Evolutionary conservation across 805 yeast species (phyloP).

Genomic region (Ogataea glucozyma): DNA sequence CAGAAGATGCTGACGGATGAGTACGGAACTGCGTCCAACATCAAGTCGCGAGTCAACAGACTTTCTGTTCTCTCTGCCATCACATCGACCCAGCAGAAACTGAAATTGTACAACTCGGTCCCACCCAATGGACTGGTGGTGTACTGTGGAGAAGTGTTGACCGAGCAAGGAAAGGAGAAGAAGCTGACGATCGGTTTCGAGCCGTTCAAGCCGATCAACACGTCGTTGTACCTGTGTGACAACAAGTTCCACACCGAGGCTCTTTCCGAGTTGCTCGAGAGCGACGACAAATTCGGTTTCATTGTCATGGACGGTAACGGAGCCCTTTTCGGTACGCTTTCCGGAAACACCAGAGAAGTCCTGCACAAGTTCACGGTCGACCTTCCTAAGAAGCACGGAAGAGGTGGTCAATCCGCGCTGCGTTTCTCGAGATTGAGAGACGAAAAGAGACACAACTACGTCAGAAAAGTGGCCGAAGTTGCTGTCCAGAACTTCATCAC

Average conservation of each 20-base stretch:
- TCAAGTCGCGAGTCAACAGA: conserved; percentile 96
- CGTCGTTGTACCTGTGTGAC: conserved; percentile 94
- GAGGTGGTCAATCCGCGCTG: conserved; percentile 99
- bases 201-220: conserved; percentile 98
- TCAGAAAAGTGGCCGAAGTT: conserved; percentile 96
- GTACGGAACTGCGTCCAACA: conserved; percentile 98
- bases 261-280: conserved; percentile 86
- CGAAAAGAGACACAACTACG: conserved; percentile 98
- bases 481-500: conserved; percentile 97
- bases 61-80: conserved; percentile 93
- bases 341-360: conserved; percentile 96
- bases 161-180: conserved; percentile 96
- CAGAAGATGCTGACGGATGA: conserved; percentile 96
- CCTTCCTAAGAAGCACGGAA: conserved; percentile 98
- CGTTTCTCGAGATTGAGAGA: conserved; percentile 99
- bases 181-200: conserved; percentile 96
- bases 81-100: conserved; percentile 96
- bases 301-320: conserved; percentile 99
- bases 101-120: conserved; percentile 83
- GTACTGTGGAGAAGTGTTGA: conserved; percentile 97
- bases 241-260: conserved; percentile 99
- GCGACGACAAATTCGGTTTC: conserved; percentile 96
- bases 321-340: conserved; percentile 88
- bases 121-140: conserved; percentile 95
- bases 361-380: conserved; percentile 96